Conservation (phyloP, 441 rosid genomes). For the Croton setiger region DNA sequence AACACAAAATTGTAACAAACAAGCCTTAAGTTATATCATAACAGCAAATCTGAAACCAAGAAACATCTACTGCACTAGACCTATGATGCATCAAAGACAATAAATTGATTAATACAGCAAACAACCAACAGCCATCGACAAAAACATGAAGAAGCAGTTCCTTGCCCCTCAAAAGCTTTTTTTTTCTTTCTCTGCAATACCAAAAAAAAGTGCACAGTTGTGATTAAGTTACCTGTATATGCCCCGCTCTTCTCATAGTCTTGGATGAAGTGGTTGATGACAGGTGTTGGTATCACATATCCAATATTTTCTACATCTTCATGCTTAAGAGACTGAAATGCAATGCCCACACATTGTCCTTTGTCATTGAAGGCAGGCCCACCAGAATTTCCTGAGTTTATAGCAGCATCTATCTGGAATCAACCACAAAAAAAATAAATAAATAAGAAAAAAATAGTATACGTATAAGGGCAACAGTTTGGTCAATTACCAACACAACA, state of each 20-base stretch:
- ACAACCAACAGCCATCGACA: not conserved
- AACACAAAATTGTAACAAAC: no score
- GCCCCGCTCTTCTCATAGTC: constrained; percentile 86
- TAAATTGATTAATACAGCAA: no score
- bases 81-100: not conserved
- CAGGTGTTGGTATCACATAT: constrained; percentile 95
- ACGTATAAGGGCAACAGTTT: not conserved
- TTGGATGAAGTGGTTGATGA: constrained; percentile 76
- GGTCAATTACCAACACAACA: not conserved
- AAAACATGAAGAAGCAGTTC: not conserved
- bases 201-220: not conserved
- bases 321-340: constrained; percentile 91
- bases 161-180: not conserved
- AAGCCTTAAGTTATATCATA: no score
- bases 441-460: no score
- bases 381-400: constrained; percentile 93
- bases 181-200: not conserved
- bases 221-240: constrained; percentile 60
- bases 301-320: constrained; percentile 94
- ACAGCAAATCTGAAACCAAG: no score
- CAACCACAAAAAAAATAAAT: constrained; percentile 5
- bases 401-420: constrained; percentile 91
- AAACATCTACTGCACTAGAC: no score
- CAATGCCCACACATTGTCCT: constrained; percentile 91
- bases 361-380: constrained; percentile 95